A percentile compares a stretch with the other conserved stretches of the same genome.
Conservation (phyloP, 2,329 filamentous ascomycete species). For the Epichloe sibirici region DNA sequence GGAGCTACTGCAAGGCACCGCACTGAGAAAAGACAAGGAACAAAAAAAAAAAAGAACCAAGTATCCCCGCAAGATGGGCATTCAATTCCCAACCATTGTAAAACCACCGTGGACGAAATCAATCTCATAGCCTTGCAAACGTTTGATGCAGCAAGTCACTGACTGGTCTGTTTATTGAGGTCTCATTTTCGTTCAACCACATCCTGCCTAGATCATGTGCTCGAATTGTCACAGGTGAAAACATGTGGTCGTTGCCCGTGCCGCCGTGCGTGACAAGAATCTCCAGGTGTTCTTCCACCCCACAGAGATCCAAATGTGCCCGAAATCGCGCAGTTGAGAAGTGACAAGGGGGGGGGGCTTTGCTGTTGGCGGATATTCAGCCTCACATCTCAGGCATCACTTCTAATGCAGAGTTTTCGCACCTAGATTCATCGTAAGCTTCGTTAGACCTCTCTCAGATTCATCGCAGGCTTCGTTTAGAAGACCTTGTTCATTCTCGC, state of each 20-base stretch:
- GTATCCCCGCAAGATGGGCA: no score
- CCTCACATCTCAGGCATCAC: no score
- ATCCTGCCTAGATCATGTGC: neutral
- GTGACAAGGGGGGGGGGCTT: neutral
- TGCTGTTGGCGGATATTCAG: no score
- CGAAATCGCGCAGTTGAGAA: neutral
- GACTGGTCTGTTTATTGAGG: neutral
- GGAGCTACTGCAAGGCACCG: slow-evolving; percentile 3
- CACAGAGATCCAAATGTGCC: neutral
- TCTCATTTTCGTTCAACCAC: neutral
- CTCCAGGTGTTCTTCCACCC: neutral
- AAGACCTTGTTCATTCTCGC: no score
- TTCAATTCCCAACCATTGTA: neutral
- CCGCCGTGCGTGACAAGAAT: neutral
- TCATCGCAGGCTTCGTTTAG: no score
- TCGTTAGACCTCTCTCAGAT: no score
- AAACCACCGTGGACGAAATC: neutral
- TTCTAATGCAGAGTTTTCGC: no score
- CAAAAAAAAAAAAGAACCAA: no score
- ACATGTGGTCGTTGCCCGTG: neutral
- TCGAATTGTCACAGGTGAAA: neutral
- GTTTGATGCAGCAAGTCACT: neutral
- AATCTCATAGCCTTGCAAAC: neutral
- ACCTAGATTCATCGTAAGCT: no score
- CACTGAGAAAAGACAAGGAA: neutral